Evolutionary conservation across 768 basidiomycete genomes (phyloP).

Genomic region (Mycena maculata): DNA sequence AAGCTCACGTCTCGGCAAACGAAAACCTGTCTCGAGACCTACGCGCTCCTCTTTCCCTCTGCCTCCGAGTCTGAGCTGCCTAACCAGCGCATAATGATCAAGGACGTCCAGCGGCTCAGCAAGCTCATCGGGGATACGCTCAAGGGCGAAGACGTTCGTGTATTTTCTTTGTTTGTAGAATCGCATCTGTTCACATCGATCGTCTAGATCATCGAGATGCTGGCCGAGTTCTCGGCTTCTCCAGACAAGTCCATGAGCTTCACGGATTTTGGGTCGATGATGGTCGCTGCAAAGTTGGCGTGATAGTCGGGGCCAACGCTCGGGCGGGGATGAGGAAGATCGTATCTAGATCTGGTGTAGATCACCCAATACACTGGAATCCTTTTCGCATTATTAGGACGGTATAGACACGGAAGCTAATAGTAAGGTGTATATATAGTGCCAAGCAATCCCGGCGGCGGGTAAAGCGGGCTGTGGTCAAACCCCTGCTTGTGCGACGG

Average conservation of each 20-base stretch:
- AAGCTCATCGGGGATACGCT: slow-evolving; percentile 77
- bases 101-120: slow-evolving; percentile 72
- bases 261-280: slow-evolving; percentile 80
- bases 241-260: slow-evolving; percentile 76
- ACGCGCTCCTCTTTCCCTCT: slow-evolving; percentile 79
- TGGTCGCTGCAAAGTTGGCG: slow-evolving; percentile 69
- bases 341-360: background rate
- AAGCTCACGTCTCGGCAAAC: slow-evolving; percentile 65
- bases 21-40: slow-evolving; percentile 66
- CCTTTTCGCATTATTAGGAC: slow-evolving; percentile 30
- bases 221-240: slow-evolving; percentile 77
- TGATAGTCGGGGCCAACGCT: slow-evolving; percentile 38
- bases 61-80: slow-evolving; percentile 58
- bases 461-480: slow-evolving; percentile 67
- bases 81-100: slow-evolving; percentile 68
- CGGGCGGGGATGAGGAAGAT: too few species aligned
- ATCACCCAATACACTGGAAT: slow-evolving; percentile 8
- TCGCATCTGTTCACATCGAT: slow-evolving; percentile 1
- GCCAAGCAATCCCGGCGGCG: slow-evolving; percentile 31
- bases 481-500: slow-evolving; percentile 78
- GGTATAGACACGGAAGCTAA: slow-evolving; percentile 29
- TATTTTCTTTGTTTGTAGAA: background rate
- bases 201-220: slow-evolving; percentile 81
- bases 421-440: slow-evolving; percentile 26
- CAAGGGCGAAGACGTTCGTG: slow-evolving; percentile 77